phyloP scores from a whole-genome alignment of 768 basidiomycete genomes.

The Phlegmacium glaucopus region DNA sequence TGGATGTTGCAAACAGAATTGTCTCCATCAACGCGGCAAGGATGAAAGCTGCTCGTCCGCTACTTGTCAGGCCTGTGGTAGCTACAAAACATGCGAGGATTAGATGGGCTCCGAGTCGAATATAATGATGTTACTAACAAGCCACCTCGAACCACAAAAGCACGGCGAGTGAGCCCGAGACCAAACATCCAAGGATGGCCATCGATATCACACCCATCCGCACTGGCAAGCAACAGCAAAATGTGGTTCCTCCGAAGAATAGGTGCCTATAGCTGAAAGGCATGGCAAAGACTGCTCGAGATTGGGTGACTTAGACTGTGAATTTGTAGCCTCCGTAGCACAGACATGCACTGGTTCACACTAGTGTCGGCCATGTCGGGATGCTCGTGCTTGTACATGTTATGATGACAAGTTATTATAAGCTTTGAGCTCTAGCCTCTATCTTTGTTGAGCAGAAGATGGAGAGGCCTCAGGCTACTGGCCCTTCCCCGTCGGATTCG shows the following conservation, averaged over 20 bases:
- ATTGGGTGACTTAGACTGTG: no score
- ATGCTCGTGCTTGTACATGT: no score
- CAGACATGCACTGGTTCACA: no score
- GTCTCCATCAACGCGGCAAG: constrained; percentile 52
- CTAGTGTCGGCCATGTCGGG: no score
- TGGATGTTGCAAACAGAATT: constrained; percentile 48
- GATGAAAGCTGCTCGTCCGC: constrained; percentile 40
- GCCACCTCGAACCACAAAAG: constrained; percentile 61
- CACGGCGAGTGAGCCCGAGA: constrained; percentile 51
- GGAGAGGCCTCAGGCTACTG: background rate
- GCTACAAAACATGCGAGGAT: constrained; percentile 15
- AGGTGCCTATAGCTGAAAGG: constrained; percentile 40
- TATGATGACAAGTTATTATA: no score
- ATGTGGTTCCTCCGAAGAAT: constrained; percentile 48
- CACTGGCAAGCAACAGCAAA: constrained; percentile 64
- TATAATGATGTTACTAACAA: constrained; percentile 44
- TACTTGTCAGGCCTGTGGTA: constrained; percentile 30
- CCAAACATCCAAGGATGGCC: constrained; percentile 48
- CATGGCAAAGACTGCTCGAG: constrained; percentile 31
- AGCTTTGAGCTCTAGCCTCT: no score
- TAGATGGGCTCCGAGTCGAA: no score
- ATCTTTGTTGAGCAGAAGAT: background rate
- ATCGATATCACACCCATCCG: constrained; percentile 57
- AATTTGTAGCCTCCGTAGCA: no score
- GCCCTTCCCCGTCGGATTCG: constrained; percentile 2